Evolutionary conservation across 495 filamentous ascomycete species (phyloP), one percentile per base, ranked within the genome.

Genomic region (Zalerion maritima): DNA sequence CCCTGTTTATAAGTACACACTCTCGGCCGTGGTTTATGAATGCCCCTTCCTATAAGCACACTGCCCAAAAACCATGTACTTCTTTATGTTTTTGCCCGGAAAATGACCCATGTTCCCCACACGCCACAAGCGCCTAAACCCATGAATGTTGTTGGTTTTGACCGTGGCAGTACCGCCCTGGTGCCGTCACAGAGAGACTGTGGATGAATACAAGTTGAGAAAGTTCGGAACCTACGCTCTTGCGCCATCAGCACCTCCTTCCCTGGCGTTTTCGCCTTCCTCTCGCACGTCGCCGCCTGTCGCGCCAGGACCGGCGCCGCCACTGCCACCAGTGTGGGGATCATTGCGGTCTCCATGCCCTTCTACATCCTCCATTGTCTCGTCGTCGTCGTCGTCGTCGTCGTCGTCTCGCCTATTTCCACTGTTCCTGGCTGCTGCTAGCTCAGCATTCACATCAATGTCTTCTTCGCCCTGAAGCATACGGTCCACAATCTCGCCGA

Each of bases 201-300:
- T n/a, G n/a, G n/a, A n/a, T n/a, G n/a, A n/a, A n/a, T n/a, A n/a
- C n/a, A n/a, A n/a, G n/a, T n/a, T n/a, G n/a, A n/a, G n/a, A n/a
- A n/a, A n/a, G n/a, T n/a, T n/a, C n/a, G n/a, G n/a, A n/a, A 96
- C 89, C 89, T 96, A 97, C 89, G 87, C 86, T 92, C 86, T 70
- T 57, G 81, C 91, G 38, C 91, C 89, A 56, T 94, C 87, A 33
- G 81, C 85, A 46, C 91, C 91, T 30, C 86, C 89, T 45, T 92
- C 83, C 52, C 89, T 64, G 16, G 83, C 71, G 36, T 73, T 73
- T 52, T 81, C 73, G 33, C 91, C 91, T 47, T 96, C 89, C 45
- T 89, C 76, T 46, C 87, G 67, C 31, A 92, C 60, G 54, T 94
- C 83, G 20, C 84, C 85, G 7, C 85, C 87, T 1, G 85, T 89